Evolutionary conservation across 2,329 filamentous ascomycete genomes (phyloP), one percentile per base, ranked within the genome.

Genomic region (Chaetomium sp.): DNA sequence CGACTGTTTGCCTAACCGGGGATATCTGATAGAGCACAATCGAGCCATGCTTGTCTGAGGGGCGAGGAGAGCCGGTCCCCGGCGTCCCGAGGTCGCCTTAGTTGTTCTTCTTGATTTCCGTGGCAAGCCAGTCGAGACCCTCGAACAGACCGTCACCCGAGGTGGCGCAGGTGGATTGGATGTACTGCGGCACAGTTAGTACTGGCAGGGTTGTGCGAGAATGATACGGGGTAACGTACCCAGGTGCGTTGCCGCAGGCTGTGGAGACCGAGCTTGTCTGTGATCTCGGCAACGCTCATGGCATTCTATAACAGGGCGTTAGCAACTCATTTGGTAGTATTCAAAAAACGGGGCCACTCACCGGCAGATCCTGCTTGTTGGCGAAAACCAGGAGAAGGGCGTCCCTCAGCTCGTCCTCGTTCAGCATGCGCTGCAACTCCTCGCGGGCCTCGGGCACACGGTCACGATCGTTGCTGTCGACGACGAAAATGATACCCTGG

Each of bases 251-350:
- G 92, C 87, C 93, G 92, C 87, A 99, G 86, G 84, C 92, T 96
- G 89, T 98, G 94, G 76, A 99, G 93, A 78, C 95, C 95, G 81
- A 99, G 92, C 89, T 98, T 97, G 85, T 99, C 94, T 81, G 95
- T 99, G 81, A 99, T 98, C 85, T 99, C 95, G 78, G 95, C 94
- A 76, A 95, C 94, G 83, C 96, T 97, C 95, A 98, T 98, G 82
- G 95, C 95, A 79, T 98, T 98, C 93, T 97, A 51, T 10, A 25
- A 31, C 21, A 47, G 64, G 55, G 59, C 56, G 71, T 77, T 72
- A 76, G 78, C 70, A 23, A 42, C 21, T 10, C 58, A 38, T 51
- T 49, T 35, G 49, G 8, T 16, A 33, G 1, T n/a, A 45, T 4
- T 16, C 2, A 33, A n/a, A 10, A 19, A 45, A 51, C 7, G 27